A percentile compares a stretch with the other conserved stretches of the same genome.
These are phyloP conservation scores for Blastobotrys muscicola DNA, from an alignment of 805 yeast genomes.

Conservation along the genomic window DNA sequence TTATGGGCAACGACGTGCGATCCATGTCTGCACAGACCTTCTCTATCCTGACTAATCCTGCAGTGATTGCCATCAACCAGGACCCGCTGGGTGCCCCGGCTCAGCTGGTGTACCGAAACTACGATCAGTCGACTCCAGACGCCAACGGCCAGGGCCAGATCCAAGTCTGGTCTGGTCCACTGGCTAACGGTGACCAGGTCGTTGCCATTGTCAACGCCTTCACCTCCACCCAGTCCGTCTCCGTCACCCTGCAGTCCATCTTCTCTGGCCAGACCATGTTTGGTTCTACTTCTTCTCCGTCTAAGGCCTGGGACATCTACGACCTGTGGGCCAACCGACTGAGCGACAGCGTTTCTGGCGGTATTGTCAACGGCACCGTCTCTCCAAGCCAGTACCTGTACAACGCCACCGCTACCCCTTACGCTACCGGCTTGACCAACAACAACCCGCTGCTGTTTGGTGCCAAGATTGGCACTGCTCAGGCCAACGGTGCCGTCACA, in stretches of 20 bases:
- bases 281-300: slow-evolving; percentile 1
- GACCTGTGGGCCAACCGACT: slow-evolving; percentile 6
- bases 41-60: slow-evolving; percentile 12
- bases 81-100: slow-evolving; percentile 12
- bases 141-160: neutral
- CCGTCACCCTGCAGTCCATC: slow-evolving; percentile 1
- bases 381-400: slow-evolving; percentile 1
- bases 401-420: slow-evolving; percentile 5
- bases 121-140: neutral
- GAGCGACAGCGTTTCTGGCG: slow-evolving; percentile 3
- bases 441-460: slow-evolving; percentile 3
- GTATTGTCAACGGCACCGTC: slow-evolving; percentile 4
- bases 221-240: neutral
- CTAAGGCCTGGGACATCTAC: slow-evolving; percentile 3
- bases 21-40: slow-evolving; percentile 15
- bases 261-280: slow-evolving; percentile 3
- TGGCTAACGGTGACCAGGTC: slow-evolving; percentile 4
- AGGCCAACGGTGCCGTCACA: neutral
- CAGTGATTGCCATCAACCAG: slow-evolving; percentile 18
- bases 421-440: slow-evolving; percentile 3
- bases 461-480: neutral
- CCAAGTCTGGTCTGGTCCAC: slow-evolving; percentile 4
- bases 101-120: neutral
- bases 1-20: slow-evolving; percentile 23
- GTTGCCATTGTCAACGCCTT: slow-evolving; percentile 4